Evolutionary conservation across 2,329 filamentous ascomycete genomes (phyloP), one percentile per base, ranked within the genome.

Genomic region (Ceratocystis smalleyi): DNA sequence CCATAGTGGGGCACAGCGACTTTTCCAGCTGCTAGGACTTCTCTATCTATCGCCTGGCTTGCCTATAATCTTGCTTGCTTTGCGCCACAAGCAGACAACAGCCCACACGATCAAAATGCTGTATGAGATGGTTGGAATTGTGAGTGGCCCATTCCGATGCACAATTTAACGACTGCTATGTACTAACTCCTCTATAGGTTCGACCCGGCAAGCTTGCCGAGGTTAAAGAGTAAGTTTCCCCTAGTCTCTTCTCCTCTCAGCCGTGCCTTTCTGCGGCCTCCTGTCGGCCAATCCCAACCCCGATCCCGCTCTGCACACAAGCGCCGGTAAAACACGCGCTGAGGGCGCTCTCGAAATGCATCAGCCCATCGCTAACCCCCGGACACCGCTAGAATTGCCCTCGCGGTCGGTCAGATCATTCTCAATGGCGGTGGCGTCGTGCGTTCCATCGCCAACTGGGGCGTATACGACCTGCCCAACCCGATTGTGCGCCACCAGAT

Each of bases 101-200:
- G 32, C 27, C 6, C 27, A 30, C 54, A 30, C 54, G 24, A 17
- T n/a, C 73, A 80, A 74, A 69, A 96, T 99, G 94, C 79, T 99
- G 77, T 99, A 99, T 81, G 94, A 99, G 79, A 80, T 97, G 72
- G 94, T 99, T 76, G 94, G 89, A 75, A 87, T 96, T 77, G 94
- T 96, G 78, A 72, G 87, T 78, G 15, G n/a, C 5, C 10, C n/a
- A 3, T n/a, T 6, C 59, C 7, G 15, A 32, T 27, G 65, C 69
- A 64, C 70, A 63, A 7, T 30, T 19, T 49, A 27, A 27, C 5
- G 32, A 40, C 47, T 15, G n/a, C 4, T n/a, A 10, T 8, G 19
- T 35, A 32, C 64, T 65, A 59, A 67, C 55, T 8, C 40, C 0
- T 6, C 12, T 27, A 15, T 73, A 97, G 94, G 91, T 95, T 78